Evolutionary conservation across 306 rosid species (phyloP), one percentile per base, ranked within the genome.

Genomic region (Quercus cerris): DNA sequence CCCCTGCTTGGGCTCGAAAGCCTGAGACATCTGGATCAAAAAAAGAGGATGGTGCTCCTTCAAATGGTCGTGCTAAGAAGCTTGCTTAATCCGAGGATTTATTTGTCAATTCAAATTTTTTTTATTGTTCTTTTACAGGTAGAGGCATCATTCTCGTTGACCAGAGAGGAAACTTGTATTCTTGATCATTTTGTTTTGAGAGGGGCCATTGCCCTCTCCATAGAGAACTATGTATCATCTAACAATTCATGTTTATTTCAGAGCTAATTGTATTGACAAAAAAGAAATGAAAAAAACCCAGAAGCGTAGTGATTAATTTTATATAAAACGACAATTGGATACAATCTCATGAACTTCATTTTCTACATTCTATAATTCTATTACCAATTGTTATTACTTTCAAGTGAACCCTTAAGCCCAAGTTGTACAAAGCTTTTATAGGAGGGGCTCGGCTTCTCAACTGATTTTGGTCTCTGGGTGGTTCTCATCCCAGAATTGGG

Each of bases 1-100:
- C 99, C 78, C 99, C 99, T 18, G 99, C 94, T 19, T 95, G 99
- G 99, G 99, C 99, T 25, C 85, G 94, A 77, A 91, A 91, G 87
- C 98, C 94, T 0, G 99, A 93, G 87, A 90, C 94, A 63, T 79
- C 91, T 6, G 98, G 98, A 75, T 88, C 97, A 0, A 91, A 88
- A 81, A 96, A 90, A 72, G 98, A 96, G 35, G 99, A 96, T 0
- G 89, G 91, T 59, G 97, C 92, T 82, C 97, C 97, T 31, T 96
- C 99, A 35, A 93, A 83, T 77, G 98, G 99, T 74, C 97, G 99
- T 71, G 97, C 98, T 19, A 96, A 93, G 97, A 96, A 96, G 92
- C 89, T 93, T 70, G 97, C 97, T 70, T 96, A 87, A 85, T 57
- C 74, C 33, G 52, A 75, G 59, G 62, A 80, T 76, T 81, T 72